A percentile compares a stretch with the other conserved stretches of the same genome.
Evolutionary conservation across 345 rosid genomes (phyloP).

Genomic region (Corymbia maculata): DNA sequence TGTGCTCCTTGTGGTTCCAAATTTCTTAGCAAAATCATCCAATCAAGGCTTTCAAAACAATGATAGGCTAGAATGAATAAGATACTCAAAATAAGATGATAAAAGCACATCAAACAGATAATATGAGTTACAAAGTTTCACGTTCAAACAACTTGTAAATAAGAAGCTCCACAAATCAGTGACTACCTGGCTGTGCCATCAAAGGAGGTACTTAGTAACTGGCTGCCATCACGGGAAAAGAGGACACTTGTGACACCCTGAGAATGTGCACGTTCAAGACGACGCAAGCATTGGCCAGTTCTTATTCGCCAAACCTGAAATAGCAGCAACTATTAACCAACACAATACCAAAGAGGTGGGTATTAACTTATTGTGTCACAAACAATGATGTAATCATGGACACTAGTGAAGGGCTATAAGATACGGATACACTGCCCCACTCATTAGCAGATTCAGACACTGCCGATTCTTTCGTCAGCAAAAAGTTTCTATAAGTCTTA

Average conservation of each 20-base stretch:
- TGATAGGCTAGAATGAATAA: neutral
- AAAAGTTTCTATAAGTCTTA: neutral
- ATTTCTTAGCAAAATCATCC: neutral
- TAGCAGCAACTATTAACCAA: neutral
- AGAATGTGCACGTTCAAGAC: conserved; percentile 89
- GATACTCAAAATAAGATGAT: neutral
- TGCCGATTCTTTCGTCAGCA: neutral
- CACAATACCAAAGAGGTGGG: neutral
- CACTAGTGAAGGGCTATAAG: neutral
- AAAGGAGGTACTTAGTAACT: conserved; percentile 88
- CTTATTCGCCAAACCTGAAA: conserved; percentile 95
- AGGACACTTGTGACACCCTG: conserved; percentile 89
- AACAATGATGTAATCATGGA: neutral
- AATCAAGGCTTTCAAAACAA: neutral
- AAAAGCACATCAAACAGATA: neutral
- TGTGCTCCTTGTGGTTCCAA: neutral
- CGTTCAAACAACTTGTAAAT: neutral
- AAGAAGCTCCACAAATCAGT: neutral
- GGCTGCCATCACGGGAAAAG: conserved; percentile 97
- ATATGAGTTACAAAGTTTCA: neutral
- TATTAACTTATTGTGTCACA: neutral
- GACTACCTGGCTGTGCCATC: conserved; percentile 81
- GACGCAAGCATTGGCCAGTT: conserved; percentile 90
- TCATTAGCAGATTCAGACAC: neutral
- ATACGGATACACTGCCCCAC: neutral